These are phyloP conservation scores for Fusarium drepaniforme DNA, from an alignment of 2,329 filamentous ascomycete species.

Conservation along the genomic window DNA sequence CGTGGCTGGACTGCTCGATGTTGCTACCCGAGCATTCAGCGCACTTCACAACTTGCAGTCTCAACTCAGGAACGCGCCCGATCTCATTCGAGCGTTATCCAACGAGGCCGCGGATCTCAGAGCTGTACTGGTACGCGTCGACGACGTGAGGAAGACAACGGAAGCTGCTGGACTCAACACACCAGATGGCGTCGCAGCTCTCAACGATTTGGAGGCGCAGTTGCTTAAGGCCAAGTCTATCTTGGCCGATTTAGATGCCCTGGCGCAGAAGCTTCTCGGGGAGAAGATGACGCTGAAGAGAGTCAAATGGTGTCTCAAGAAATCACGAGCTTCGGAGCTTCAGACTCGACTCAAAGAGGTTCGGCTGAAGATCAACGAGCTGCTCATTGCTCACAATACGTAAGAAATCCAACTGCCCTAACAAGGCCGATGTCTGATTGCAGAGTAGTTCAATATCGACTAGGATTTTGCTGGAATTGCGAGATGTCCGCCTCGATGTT, in stretches of 20 bases:
- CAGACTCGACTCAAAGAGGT: not conserved
- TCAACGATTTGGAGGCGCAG: not conserved
- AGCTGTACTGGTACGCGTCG: not conserved
- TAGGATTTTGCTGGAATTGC: not conserved
- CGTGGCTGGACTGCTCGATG: not conserved
- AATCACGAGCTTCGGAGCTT: not conserved
- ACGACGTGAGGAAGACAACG: not conserved
- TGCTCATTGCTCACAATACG: not conserved
- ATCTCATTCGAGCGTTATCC: not conserved
- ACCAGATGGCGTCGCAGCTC: not conserved
- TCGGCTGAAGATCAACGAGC: not conserved
- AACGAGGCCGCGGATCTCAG: not conserved
- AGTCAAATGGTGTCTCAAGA: not conserved
- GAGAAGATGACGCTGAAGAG: not conserved
- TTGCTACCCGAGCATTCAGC: not conserved
- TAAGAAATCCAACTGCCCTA: not conserved
- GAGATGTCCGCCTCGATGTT: not conserved
- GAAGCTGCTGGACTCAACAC: not conserved
- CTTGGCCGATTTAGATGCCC: not conserved
- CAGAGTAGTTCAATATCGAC: not conserved
- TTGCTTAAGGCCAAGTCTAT: not conserved
- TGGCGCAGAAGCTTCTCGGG: not conserved
- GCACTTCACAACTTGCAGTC: not conserved
- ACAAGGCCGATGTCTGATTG: not conserved
- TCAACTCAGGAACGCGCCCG: not conserved